phyloP scores from a whole-genome alignment of 2,329 filamentous ascomycete genomes.

The Diaporthe eres region DNA sequence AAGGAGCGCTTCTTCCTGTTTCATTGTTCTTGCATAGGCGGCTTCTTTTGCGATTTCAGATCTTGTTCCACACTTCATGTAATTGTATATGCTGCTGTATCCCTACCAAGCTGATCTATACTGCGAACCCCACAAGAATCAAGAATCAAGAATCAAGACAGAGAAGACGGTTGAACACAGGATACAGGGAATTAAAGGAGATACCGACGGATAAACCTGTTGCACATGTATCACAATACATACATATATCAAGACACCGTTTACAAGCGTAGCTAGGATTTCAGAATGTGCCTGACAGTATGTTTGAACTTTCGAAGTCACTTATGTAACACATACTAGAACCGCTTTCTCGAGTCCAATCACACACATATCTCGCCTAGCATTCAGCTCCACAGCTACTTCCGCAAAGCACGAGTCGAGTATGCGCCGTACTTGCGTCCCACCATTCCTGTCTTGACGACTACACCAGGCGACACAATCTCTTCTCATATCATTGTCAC shows the following conservation, averaged over 20 bases:
- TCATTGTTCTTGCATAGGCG: slow-evolving; percentile 18
- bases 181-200: not conserved
- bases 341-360: not conserved
- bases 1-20: not conserved
- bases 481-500: not conserved
- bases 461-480: not conserved
- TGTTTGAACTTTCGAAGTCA: too few relatives aligned
- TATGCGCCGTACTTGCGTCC: not conserved
- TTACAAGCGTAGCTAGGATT: not conserved
- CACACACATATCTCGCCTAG: not conserved
- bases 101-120: not conserved
- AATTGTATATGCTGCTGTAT: not conserved
- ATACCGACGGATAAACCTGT: not conserved
- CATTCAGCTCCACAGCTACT: not conserved
- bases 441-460: not conserved
- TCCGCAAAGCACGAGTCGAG: not conserved
- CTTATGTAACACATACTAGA: not conserved
- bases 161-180: slow-evolving; percentile 15
- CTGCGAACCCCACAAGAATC: not conserved
- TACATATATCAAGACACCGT: not conserved
- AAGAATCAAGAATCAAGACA: slow-evolving; percentile 10
- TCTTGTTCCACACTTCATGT: not conserved
- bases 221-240: not conserved
- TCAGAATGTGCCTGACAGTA: not conserved
- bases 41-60: not conserved